Evolutionary conservation across 2,329 filamentous ascomycete genomes (phyloP).

Genomic region (Xylariaceae sp.): DNA sequence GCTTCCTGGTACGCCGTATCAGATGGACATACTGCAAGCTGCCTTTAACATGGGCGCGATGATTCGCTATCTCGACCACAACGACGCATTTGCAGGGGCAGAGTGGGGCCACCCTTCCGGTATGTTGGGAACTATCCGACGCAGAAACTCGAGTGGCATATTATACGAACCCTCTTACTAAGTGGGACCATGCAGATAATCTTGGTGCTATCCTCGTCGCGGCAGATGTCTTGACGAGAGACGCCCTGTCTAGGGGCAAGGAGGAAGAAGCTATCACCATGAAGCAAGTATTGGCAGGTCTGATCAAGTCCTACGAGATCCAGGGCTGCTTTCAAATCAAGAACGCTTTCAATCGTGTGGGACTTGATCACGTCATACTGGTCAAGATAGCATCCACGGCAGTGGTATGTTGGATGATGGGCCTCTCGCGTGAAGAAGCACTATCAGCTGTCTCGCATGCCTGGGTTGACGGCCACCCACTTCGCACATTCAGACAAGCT

Average conservation of each 20-base stretch:
- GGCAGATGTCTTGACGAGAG: conserved; percentile 28
- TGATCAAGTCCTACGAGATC: conserved; percentile 42
- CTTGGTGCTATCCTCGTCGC: conserved; percentile 37
- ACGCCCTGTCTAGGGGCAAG: conserved; percentile 18
- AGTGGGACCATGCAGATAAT: conserved; percentile 30
- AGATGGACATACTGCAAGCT: conserved; percentile 37
- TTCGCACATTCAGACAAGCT: conserved; percentile 33
- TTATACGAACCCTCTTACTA: background rate
- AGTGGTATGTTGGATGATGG: conserved; percentile 37
- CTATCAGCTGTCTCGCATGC: conserved; percentile 37
- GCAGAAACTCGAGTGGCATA: background rate
- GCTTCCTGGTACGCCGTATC: conserved; percentile 36
- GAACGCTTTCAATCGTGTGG: conserved; percentile 39
- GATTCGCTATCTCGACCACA: conserved; percentile 42
- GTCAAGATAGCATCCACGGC: conserved; percentile 41
- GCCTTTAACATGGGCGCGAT: conserved; percentile 38
- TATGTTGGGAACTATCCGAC: conserved; percentile 1
- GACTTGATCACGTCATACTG: conserved; percentile 41
- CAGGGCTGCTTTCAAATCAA: conserved; percentile 37
- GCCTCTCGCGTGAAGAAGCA: conserved; percentile 33
- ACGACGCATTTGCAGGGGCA: conserved; percentile 38
- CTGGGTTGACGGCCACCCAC: conserved; percentile 38
- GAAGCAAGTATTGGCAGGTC: conserved; percentile 9
- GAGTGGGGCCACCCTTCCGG: conserved; percentile 43
- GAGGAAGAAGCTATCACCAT: conserved; percentile 27